Conservation (phyloP, 1,284 basidiomycete genomes). For the Afroboletus lepidellus region DNA sequence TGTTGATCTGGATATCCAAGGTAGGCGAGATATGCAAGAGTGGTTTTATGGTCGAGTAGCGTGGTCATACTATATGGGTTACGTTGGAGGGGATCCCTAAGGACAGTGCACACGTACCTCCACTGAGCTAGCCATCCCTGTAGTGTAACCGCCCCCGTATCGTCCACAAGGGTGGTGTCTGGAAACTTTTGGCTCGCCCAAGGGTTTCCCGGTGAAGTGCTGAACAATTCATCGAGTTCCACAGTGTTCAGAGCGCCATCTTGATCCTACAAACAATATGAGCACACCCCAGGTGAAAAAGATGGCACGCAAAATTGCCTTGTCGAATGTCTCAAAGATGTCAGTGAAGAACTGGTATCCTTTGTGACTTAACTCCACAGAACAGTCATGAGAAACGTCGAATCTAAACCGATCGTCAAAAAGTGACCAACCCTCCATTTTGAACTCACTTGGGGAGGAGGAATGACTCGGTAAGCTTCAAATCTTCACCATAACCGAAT, state of each 20-base stretch:
- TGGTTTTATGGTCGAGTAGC: conserved; percentile 87
- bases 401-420: conserved; percentile 54
- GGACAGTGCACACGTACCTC: conserved; percentile 59
- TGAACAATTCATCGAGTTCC: conserved; percentile 90
- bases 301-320: conserved; percentile 46
- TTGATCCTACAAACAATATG: conserved; percentile 63
- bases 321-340: conserved; percentile 95
- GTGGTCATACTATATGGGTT: conserved; percentile 85
- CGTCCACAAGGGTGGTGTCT: conserved; percentile 88
- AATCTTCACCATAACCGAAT: conserved; percentile 95
- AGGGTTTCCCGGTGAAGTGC: conserved; percentile 92
- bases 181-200: conserved; percentile 87
- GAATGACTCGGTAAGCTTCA: conserved; percentile 87
- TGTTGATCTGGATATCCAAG: conserved; percentile 79
- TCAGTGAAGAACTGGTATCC: conserved; percentile 98
- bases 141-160: conserved; percentile 86
- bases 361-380: conserved; percentile 88
- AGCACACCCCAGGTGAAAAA: not conserved
- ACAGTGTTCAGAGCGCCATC: conserved; percentile 86
- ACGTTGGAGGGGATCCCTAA: not conserved
- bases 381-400: conserved; percentile 90
- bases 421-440: conserved; percentile 7
- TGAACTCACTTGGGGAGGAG: conserved; percentile 73
- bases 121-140: conserved; percentile 99
- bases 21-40: conserved; percentile 95